Evolutionary conservation across 768 basidiomycete species (phyloP), one percentile per base, ranked within the genome.

Genomic region (Amylocystis lapponica): DNA sequence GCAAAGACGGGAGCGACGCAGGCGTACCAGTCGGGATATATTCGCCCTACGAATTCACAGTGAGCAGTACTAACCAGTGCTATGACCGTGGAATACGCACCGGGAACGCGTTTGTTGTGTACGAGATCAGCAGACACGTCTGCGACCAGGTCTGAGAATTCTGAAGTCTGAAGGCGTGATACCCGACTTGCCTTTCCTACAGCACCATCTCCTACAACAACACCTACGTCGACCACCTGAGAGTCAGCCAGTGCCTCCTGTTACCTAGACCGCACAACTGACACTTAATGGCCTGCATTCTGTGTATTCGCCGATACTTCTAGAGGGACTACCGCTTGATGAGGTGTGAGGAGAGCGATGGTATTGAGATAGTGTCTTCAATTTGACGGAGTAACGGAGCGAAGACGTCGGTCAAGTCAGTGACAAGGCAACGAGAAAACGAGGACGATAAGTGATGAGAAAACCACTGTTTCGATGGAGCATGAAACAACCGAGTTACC

Each of bases 41-140:
- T 70, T 95, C 92, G 70, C 92, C 92, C 89, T 94, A 33, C 25
- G 19, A 30, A 30, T 30, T 23, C 31, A 12, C n/a, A 23, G 42
- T 42, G 36, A 41, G 53, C 33, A 55, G 58, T 45, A 30, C 49
- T 31, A 13, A 36, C 19, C 27, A 47, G 20, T 36, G 35, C 29
- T 34, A 38, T 45, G 43, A 32, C 46, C 30, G 43, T 41, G 33
- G 20, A 49, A 27, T 26, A 71, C 87, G 66, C 68, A 91, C 88
- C 47, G 91, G 91, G 66, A 94, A 95, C 31, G 94, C 90, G 70
- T 95, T 94, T 53, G 96, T 99, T 54, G 96, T 99, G 72, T 99
- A 99, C 40, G 95, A 98, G 63, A 99, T 99, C 58, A 99, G 78
- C 47, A 99, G 81, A 68, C 96, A 99, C 42, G 96, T 98, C 96